Evolutionary conservation across 306 rosid genomes (phyloP).

Genomic region (Vachellia collinsii): DNA sequence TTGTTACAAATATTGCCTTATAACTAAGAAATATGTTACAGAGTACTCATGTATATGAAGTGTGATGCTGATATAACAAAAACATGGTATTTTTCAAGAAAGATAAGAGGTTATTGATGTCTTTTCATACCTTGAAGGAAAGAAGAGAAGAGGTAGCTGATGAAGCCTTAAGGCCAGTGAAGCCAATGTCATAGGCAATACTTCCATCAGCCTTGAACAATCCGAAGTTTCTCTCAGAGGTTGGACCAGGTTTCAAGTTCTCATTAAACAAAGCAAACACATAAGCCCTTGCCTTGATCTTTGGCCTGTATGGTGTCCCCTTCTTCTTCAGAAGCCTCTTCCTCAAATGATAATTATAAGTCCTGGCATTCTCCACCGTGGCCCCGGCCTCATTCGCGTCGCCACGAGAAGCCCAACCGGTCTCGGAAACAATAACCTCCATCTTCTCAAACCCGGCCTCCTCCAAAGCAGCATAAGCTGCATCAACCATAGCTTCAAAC

Average conservation of each 20-base stretch:
- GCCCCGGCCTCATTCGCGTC: constrained; percentile 83
- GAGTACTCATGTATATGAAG: background rate
- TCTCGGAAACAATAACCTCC: constrained; percentile 85
- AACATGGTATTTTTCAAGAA: background rate
- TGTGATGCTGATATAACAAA: background rate
- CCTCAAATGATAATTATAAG: constrained; percentile 64
- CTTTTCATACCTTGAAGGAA: constrained; percentile 63
- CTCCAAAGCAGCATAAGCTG: constrained; percentile 82
- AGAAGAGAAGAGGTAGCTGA: constrained; percentile 72
- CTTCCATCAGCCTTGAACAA: constrained; percentile 93
- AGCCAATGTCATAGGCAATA: constrained; percentile 82
- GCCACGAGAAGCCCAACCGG: constrained; percentile 94
- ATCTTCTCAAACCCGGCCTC: constrained; percentile 70
- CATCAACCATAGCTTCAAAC: constrained; percentile 88
- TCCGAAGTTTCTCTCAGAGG: constrained; percentile 92
- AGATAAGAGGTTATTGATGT: background rate
- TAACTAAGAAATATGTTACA: background rate
- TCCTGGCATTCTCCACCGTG: constrained; percentile 54
- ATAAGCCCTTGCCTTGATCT: constrained; percentile 65
- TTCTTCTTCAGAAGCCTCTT: constrained; percentile 70
- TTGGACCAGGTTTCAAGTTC: constrained; percentile 87
- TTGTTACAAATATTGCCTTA: background rate
- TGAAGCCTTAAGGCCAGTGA: constrained; percentile 73
- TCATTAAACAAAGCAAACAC: constrained; percentile 91
- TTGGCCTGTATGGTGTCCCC: constrained; percentile 90